Conservation (phyloP, 768 basidiomycete genomes). For the Termitomyces sp. region DNA sequence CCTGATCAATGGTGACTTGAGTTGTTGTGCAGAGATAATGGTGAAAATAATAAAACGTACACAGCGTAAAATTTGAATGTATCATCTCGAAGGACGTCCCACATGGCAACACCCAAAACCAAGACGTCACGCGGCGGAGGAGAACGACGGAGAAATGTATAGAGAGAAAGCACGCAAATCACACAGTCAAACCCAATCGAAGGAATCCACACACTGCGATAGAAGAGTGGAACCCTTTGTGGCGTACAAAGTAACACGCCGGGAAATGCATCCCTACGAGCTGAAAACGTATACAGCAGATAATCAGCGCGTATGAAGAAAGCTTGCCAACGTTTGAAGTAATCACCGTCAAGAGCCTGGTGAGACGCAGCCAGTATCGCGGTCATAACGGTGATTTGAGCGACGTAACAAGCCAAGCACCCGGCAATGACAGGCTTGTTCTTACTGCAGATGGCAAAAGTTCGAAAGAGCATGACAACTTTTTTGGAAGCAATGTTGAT, state of each 20-base stretch:
- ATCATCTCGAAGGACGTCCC: slow-evolving; percentile 24
- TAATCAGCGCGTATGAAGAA: not conserved
- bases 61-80: slow-evolving; percentile 26
- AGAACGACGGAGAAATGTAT: slow-evolving; percentile 18
- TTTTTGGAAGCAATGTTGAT: not conserved
- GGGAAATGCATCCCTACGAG: slow-evolving; percentile 10
- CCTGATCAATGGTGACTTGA: slow-evolving; percentile 10
- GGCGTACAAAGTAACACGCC: slow-evolving; percentile 20
- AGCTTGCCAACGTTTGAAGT: not conserved
- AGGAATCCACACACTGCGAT: slow-evolving; percentile 26
- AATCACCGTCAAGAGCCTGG: slow-evolving; percentile 16
- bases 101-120: slow-evolving; percentile 13
- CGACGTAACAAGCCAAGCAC: slow-evolving; percentile 15
- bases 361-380: slow-evolving; percentile 17
- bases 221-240: slow-evolving; percentile 16
- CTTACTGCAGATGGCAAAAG: slow-evolving; percentile 23
- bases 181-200: slow-evolving; percentile 23
- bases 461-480: slow-evolving; percentile 27
- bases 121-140: slow-evolving; percentile 6
- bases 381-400: slow-evolving; percentile 19
- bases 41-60: slow-evolving; percentile 15
- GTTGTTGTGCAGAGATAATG: not conserved
- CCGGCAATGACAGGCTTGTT: slow-evolving; percentile 13
- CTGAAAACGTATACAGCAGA: slow-evolving; percentile 4
- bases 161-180: slow-evolving; percentile 20